Percentiles rank a stretch among this genome's conserved stretches.
These are phyloP conservation scores for Tetrapisispora iriomotensis DNA, from an alignment of 805 yeast species.

Conservation along the genomic window DNA sequence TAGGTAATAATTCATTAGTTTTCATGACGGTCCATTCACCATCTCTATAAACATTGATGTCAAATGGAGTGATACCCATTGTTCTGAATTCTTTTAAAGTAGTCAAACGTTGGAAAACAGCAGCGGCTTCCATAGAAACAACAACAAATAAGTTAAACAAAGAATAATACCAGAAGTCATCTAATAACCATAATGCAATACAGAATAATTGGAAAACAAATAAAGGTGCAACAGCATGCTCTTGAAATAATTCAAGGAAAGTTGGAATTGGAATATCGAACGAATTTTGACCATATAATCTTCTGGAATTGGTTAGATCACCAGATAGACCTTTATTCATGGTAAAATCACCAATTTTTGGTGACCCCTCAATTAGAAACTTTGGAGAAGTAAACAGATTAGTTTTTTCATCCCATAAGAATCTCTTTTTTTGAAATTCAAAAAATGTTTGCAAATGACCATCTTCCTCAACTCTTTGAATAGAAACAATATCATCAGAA, in stretches of 20 bases:
- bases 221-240: conserved; percentile 97
- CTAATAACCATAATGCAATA: conserved; percentile 91
- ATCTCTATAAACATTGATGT: conserved; percentile 62
- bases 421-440: conserved; percentile 85
- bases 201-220: conserved; percentile 95
- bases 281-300: conserved; percentile 72
- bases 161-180: conserved; percentile 94
- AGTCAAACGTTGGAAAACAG: conserved; percentile 89
- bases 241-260: conserved; percentile 81
- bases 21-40: conserved; percentile 57
- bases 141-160: conserved; percentile 86
- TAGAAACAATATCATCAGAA: conserved; percentile 63
- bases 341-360: conserved; percentile 51
- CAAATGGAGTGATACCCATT: conserved; percentile 93
- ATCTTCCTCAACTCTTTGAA: conserved; percentile 44
- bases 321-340: conserved; percentile 44
- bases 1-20: conserved; percentile 76
- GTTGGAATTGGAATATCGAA: conserved; percentile 96
- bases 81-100: conserved; percentile 93
- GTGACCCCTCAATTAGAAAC: conserved; percentile 50
- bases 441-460: conserved; percentile 61
- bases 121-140: conserved; percentile 84
- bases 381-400: conserved; percentile 69
- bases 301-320: conserved; percentile 37
- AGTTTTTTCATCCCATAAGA: conserved; percentile 49